Percentiles rank a stretch among this genome's conserved stretches.
Evolutionary conservation across 1,284 basidiomycete species (phyloP).

Genomic region (Austroboletus niveus): DNA sequence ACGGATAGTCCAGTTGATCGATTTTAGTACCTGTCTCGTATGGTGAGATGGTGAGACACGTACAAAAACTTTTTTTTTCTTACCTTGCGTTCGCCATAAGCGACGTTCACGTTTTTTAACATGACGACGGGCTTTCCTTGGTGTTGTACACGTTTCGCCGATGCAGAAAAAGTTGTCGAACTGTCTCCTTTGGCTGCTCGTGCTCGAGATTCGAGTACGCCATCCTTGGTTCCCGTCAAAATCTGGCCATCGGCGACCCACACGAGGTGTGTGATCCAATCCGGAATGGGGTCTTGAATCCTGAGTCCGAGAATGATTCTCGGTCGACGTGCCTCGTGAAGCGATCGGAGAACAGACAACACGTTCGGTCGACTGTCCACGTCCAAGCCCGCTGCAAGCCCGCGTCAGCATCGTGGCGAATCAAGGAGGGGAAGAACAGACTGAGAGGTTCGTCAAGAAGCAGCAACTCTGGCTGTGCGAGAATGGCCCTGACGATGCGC

Average conservation of each 20-base stretch:
- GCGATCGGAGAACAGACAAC: constrained; percentile 52
- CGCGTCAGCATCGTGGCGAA: constrained; percentile 1
- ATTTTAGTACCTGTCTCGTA: constrained; percentile 57
- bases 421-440: constrained; percentile 31
- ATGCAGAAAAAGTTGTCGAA: background rate
- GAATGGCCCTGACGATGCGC: constrained; percentile 76
- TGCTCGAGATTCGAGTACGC: constrained; percentile 32
- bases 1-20: constrained; percentile 78
- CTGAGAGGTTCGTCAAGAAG: constrained; percentile 86
- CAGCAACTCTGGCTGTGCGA: constrained; percentile 69
- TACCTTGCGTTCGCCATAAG: constrained; percentile 68
- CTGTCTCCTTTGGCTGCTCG: constrained; percentile 5
- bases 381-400: constrained; percentile 70
- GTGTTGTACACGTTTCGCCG: background rate
- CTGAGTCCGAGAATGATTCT: constrained; percentile 80
- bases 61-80: constrained; percentile 4
- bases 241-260: constrained; percentile 53
- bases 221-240: constrained; percentile 43
- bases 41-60: constrained; percentile 2
- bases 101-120: constrained; percentile 67
- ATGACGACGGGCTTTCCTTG: constrained; percentile 34
- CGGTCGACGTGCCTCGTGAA: constrained; percentile 53
- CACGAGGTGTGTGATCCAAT: constrained; percentile 79
- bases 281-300: constrained; percentile 78
- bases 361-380: constrained; percentile 56